These are phyloP conservation scores for Pestalotiopsis sp. DNA, from an alignment of 2,329 filamentous ascomycete species.

Conservation along the genomic window DNA sequence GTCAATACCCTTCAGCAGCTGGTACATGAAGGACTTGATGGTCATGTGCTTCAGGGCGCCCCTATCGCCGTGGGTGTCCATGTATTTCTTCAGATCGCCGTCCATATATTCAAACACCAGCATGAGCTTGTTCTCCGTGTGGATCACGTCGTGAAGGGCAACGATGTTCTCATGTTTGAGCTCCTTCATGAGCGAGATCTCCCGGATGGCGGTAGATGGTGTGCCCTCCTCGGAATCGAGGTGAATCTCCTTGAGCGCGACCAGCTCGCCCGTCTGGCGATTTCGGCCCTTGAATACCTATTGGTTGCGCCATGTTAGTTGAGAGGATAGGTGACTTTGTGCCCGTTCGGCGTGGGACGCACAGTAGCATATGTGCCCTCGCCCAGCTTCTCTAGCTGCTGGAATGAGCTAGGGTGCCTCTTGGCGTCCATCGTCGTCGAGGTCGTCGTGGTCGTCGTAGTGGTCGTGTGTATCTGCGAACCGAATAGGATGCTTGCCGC, in stretches of 20 bases:
- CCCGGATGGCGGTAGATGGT: conserved; percentile 93
- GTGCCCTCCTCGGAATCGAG: conserved; percentile 98
- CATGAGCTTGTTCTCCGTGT: conserved; percentile 99
- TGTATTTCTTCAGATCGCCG: conserved; percentile 96
- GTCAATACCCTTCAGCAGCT: conserved; percentile 91
- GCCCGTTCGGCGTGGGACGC: conserved; percentile 35
- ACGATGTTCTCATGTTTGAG: conserved; percentile 99
- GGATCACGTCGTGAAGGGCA: conserved; percentile 95
- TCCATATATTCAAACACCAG: conserved; percentile 99
- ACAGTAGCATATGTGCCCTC: conserved; percentile 99
- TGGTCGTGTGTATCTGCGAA: conserved; percentile 22
- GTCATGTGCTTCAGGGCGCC: conserved; percentile 85
- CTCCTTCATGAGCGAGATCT: conserved; percentile 99
- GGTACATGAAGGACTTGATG: conserved; percentile 99
- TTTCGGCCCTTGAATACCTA: conserved; percentile 99
- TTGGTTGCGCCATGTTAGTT: not conserved
- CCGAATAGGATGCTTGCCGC: conserved; percentile 44
- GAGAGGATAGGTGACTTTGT: not conserved
- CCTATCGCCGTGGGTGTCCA: conserved; percentile 90
- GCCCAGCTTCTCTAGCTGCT: conserved; percentile 98
- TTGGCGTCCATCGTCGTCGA: conserved; percentile 77
- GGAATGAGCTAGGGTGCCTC: conserved; percentile 93
- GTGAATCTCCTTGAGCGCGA: conserved; percentile 97
- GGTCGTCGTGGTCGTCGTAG: not conserved
- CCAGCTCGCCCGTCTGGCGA: conserved; percentile 92